Base-by-base conservation (phyloP, 345 rosid genomes). In the Salix koriyanagi region DNA sequence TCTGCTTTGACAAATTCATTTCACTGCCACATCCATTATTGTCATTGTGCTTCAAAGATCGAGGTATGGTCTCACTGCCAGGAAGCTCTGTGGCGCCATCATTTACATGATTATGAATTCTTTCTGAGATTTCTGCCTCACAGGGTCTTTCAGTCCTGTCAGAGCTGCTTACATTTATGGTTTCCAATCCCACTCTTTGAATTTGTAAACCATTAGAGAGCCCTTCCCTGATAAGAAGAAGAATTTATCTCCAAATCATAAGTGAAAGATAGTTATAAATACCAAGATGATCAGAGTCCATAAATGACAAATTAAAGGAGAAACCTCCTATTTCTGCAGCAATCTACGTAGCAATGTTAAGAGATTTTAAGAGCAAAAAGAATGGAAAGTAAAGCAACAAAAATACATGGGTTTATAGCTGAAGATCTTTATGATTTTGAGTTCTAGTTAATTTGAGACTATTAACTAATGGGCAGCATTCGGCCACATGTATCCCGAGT, bases 181-280 rank as follows among this genome's bases (percentile, higher is more conserved):
- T 71, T 74, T 58, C 81, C 36, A 23, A 67, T 62, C 58, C 77
- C 36, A 30, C 21, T 16, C 11, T 77, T 19, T 54, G 71, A 75
- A 65, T 77, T 73, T 67, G 67, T 26, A 65, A 65, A 54, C 72
- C 15, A 41, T 39, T 50, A 23, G 74, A 39, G 70, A 28, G 56
- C 65, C 60, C 44, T 67, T 75, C 72, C 69, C 87, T 84, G 74
- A 21, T 42, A 5, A 65, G 60, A 65, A 37, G 66, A 67, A 25
- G 73, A 64, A 68, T 42, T 26, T n/a, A 56, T 61, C 71, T 52
- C 71, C 58, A 34, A 50, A 34, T 42, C 48, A 74, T 58, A 69
- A 73, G 62, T 16, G 26, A 39, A 19, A 32, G 16, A 21, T 52
- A 39, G 39, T 19, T 19, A 6, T 6, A 52, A 52, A 19, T 18